These are phyloP conservation scores for Phytophthora colocasiae DNA, from an alignment of 352 stramenopile species.

Conservation along the genomic window DNA sequence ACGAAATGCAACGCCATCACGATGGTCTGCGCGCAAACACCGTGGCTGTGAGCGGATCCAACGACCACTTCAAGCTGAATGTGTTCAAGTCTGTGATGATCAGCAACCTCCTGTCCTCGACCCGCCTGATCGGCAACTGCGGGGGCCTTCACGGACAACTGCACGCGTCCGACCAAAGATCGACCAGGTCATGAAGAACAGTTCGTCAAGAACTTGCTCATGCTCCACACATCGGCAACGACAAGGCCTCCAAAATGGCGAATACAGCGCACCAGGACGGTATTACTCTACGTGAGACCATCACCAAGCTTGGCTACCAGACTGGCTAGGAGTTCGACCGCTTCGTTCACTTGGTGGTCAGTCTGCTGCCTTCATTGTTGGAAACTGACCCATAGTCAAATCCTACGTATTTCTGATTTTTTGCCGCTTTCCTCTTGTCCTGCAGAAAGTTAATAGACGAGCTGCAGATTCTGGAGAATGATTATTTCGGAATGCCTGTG, in stretches of 20 bases:
- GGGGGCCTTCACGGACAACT: conserved; percentile 93
- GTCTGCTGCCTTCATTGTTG: no score
- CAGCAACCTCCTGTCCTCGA: conserved; percentile 82
- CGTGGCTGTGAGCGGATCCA: conserved; percentile 92
- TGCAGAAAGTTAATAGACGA: no score
- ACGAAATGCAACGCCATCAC: conserved; percentile 97
- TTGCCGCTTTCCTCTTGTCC: no score
- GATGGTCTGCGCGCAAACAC: conserved; percentile 95
- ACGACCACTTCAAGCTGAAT: conserved; percentile 98
- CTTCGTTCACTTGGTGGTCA: conserved; percentile 75
- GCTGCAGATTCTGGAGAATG: no score
- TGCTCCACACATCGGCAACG: conserved; percentile 98
- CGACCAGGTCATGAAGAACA: conserved; percentile 89
- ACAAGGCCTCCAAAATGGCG: conserved; percentile 96
- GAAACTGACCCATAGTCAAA: no score
- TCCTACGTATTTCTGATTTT: no score
- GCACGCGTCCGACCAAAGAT: conserved; percentile 92
- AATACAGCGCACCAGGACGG: conserved; percentile 96
- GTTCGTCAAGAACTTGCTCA: conserved; percentile 81
- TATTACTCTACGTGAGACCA: conserved; percentile 93
- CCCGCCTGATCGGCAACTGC: conserved; percentile 87
- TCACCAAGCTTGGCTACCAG: conserved; percentile 90
- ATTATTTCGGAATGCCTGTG: no score
- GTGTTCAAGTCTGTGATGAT: conserved; percentile 98
- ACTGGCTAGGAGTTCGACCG: conserved; percentile 96